Evolutionary conservation across 352 stramenopile species (phyloP), one percentile per base, ranked within the genome.

Genomic region (Globisporangium nodosum): DNA sequence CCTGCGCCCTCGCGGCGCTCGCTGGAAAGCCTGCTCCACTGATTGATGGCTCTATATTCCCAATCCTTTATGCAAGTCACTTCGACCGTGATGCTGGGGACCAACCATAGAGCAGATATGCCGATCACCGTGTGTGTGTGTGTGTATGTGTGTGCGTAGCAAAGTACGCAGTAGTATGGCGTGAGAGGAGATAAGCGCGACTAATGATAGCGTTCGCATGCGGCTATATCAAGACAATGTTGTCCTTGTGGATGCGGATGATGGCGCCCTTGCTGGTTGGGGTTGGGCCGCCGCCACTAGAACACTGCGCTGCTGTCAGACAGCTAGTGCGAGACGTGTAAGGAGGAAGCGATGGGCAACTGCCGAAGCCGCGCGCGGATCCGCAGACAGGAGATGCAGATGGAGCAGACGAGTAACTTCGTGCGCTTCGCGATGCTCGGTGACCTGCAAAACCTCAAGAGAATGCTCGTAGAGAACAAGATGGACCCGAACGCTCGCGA

Each of bases 41-140:
- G 84, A 90, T 94, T 80, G 84, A 94, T 87, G 81, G 84, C 84
- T 91, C 81, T 86, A 94, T 94, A 94, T 94, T 94, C 84, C 84
- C 81, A 92, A 80, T 94, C 84, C 91, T 90, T 74, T 92, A 63
- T 89, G 81, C 82, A 87, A 90, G 79, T 90, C 84, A 62, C 62
- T 84, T 73, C 33, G 84, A 90, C 84, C 3, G 85, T 94, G 77
- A 94, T 94, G 81, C 79, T 91, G 73, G 84, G 87, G 84, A 94
- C 74, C 65, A 89, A 94, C 84, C 84, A 94, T 94, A 88, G 84
- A 90, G 84, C 84, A 89, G 61, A 94, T 69, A 94, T 75, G 27
- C 48, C 61, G 58, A 48, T 63, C 31, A 49, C 18, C 54, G 21
- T 15, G 24, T 60, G 15, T 62, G 30, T 58, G 31, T 15, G 24